These are phyloP conservation scores for Pythium apleroticum DNA, from an alignment of 352 stramenopile species.

Conservation along the genomic window DNA sequence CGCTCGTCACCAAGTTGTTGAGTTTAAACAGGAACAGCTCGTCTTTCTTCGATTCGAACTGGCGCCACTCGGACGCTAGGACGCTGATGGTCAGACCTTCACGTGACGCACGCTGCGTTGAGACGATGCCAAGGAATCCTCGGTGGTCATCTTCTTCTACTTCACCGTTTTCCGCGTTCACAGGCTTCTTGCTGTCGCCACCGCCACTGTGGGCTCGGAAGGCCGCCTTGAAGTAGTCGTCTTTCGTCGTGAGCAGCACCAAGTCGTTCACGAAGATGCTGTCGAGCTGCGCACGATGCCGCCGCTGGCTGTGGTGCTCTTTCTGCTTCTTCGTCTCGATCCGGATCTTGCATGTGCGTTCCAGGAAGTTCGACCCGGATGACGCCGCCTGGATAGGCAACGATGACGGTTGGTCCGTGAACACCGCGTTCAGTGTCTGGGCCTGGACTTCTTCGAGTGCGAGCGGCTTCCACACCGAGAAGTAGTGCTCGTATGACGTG, in stretches of 20 bases:
- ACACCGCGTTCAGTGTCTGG: conserved; percentile 77
- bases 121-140: conserved; percentile 76
- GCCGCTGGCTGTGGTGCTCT: conserved; percentile 27
- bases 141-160: conserved; percentile 2
- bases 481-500: conserved; percentile 86
- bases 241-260: conserved; percentile 63
- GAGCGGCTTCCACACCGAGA: conserved; percentile 86
- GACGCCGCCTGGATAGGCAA: conserved; percentile 49
- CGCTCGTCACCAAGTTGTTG: conserved; percentile 87
- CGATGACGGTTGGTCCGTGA: conserved; percentile 53
- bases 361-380: conserved; percentile 53
- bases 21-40: conserved; percentile 81
- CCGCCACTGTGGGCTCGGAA: conserved; percentile 18
- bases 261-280: conserved; percentile 77
- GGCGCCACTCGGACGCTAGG: conserved; percentile 48
- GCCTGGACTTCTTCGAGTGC: conserved; percentile 87
- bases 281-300: conserved; percentile 40
- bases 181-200: conserved; percentile 1
- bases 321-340: conserved; percentile 58
- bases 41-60: conserved; percentile 43
- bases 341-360: conserved; percentile 67
- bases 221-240: conserved; percentile 48
- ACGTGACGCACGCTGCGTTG: conserved; percentile 60
- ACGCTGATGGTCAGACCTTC: conserved; percentile 75
- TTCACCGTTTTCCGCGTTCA: background rate